Percentiles rank a stretch among this genome's conserved stretches.
Evolutionary conservation across 495 filamentous ascomycete species (phyloP).

Genomic region (Aspergillus avenaceus): DNA sequence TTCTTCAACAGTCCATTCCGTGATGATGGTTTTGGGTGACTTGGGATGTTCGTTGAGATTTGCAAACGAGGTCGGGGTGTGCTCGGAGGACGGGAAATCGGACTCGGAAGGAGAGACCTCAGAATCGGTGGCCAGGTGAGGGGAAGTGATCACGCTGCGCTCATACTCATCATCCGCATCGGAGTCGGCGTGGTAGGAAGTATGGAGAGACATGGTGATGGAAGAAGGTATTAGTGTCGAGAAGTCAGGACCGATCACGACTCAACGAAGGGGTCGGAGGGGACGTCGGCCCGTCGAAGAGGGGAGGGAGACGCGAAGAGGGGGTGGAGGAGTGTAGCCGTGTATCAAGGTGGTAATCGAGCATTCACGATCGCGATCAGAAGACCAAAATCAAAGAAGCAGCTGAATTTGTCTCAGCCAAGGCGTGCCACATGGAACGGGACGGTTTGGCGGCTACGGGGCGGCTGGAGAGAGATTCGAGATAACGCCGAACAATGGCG

Average conservation of each 20-base stretch:
- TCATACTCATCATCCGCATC: constrained; percentile 96
- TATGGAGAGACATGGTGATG: constrained; percentile 45
- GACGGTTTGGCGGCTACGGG: constrained; percentile 12
- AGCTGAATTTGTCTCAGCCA: constrained; percentile 1
- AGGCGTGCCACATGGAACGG: constrained; percentile 17
- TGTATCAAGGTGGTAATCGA: not conserved
- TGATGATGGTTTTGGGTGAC: constrained; percentile 73
- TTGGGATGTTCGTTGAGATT: constrained; percentile 61
- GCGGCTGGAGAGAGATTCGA: constrained; percentile 1
- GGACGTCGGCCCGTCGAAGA: constrained; percentile 7
- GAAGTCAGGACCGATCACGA: not conserved
- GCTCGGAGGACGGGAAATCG: constrained; percentile 73
- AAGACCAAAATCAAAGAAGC: not conserved
- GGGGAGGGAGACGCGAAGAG: not conserved
- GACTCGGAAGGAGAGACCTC: constrained; percentile 79
- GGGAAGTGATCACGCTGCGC: constrained; percentile 71
- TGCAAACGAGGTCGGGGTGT: constrained; percentile 83
- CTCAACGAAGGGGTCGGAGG: constrained; percentile 9
- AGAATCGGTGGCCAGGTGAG: constrained; percentile 66
- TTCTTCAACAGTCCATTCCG: constrained; percentile 85
- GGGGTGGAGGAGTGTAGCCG: not conserved
- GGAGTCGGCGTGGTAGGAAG: constrained; percentile 70
- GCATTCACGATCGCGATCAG: constrained; percentile 1
- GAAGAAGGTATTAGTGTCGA: constrained; percentile 1
- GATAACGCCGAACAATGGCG: not conserved